phyloP scores from a whole-genome alignment of 2,329 filamentous ascomycete genomes.

The Botrytis cinerea region DNA sequence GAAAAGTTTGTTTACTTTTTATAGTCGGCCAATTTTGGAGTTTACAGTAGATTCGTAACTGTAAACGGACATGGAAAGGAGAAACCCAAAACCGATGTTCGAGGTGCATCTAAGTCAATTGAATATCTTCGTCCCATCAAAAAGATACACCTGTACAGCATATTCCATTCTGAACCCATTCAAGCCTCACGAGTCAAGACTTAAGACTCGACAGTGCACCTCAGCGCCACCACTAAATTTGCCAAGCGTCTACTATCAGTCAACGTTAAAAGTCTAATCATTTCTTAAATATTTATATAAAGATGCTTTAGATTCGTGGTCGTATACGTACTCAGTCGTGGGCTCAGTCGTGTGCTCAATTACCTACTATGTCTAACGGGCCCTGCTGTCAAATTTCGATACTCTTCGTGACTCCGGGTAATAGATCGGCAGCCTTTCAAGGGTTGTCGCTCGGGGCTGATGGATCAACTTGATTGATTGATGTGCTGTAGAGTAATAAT shows the following conservation, averaged over 20 bases:
- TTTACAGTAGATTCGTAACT: neutral
- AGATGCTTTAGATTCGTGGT: neutral
- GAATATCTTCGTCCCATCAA: neutral
- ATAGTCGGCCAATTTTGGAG: neutral
- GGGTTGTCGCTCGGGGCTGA: neutral
- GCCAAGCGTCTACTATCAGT: neutral
- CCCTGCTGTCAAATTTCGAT: neutral
- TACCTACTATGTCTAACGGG: neutral
- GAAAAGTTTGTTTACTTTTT: neutral
- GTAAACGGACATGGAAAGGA: neutral
- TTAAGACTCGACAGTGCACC: neutral
- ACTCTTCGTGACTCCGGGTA: neutral
- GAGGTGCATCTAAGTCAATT: neutral
- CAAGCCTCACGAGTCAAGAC: constrained; percentile 7
- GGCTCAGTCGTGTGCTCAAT: neutral
- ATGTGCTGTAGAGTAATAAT: neutral
- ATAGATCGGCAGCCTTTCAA: neutral
- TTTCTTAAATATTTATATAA: neutral
- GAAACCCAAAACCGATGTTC: neutral
- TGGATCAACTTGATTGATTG: neutral
- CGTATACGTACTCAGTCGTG: neutral
- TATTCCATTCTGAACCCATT: neutral
- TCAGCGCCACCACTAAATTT: neutral
- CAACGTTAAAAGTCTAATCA: neutral
- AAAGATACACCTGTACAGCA: neutral